A percentile compares a stretch with the other conserved stretches of the same genome.
phyloP scores from a whole-genome alignment of 2,329 filamentous ascomycete genomes.

The Chrysoporthe puriensis region DNA sequence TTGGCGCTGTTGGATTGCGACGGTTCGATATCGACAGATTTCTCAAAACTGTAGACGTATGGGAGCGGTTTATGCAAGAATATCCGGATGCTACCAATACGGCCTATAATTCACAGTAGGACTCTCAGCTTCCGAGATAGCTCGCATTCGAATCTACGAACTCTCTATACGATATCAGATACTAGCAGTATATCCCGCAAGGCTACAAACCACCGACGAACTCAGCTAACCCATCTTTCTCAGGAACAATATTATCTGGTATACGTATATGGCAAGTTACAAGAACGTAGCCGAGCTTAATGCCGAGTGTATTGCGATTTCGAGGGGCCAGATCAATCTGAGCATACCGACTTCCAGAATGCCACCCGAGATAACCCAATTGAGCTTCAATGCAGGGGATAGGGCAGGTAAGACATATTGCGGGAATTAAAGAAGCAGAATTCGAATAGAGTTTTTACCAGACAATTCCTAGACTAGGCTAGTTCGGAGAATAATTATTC shows the following conservation, averaged over 20 bases:
- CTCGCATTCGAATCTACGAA: constrained; percentile 29
- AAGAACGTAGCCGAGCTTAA: constrained; percentile 29
- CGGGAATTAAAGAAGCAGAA: constrained; percentile 22
- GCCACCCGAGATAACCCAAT: constrained; percentile 28
- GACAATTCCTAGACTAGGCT: constrained; percentile 14
- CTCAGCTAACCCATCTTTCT: background rate
- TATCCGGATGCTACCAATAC: constrained; percentile 32
- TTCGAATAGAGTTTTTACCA: constrained; percentile 33
- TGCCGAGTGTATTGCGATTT: constrained; percentile 25
- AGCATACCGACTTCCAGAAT: constrained; percentile 30
- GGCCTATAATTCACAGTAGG: constrained; percentile 33
- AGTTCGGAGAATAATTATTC: background rate
- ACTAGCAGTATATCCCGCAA: constrained; percentile 29
- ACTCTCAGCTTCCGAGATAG: constrained; percentile 27
- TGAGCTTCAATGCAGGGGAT: constrained; percentile 29
- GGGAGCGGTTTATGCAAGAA: constrained; percentile 26
- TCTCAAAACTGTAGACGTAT: constrained; percentile 26
- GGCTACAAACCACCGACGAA: background rate
- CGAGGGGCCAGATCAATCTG: constrained; percentile 25
- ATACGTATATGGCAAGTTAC: constrained; percentile 29
- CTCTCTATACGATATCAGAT: constrained; percentile 31
- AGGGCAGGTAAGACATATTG: constrained; percentile 19
- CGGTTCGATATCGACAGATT: constrained; percentile 29
- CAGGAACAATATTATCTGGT: constrained; percentile 33
- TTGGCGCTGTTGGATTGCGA: constrained; percentile 33